phyloP scores from a whole-genome alignment of 352 stramenopile genomes.

The Thalassiosira hispida region DNA sequence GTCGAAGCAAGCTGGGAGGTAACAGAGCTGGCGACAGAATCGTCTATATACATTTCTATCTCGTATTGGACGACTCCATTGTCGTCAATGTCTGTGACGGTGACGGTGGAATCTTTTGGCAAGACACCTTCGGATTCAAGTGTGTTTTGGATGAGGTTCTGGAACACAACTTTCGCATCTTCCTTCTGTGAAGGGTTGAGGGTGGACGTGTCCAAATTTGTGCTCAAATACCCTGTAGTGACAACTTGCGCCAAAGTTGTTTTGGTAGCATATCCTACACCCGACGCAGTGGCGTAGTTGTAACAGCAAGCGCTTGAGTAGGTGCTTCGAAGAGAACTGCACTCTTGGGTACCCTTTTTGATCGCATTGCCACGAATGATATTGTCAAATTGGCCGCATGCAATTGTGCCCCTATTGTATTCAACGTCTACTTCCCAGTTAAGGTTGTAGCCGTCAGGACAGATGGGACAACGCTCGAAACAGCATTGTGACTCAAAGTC shows the following conservation, averaged over 20 bases:
- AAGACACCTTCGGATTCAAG: slow-evolving; percentile 31
- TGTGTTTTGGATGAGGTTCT: slow-evolving; percentile 27
- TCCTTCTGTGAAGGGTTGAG: slow-evolving; percentile 41
- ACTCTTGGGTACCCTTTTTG: slow-evolving; percentile 55
- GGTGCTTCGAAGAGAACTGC: slow-evolving; percentile 50
- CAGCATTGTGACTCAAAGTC: slow-evolving; percentile 50
- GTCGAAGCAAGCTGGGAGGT: not conserved
- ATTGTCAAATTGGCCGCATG: slow-evolving; percentile 63
- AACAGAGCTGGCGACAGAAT: slow-evolving; percentile 1
- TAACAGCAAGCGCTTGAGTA: slow-evolving; percentile 67
- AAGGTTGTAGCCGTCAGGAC: slow-evolving; percentile 61
- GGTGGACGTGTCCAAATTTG: slow-evolving; percentile 43
- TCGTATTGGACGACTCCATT: slow-evolving; percentile 30
- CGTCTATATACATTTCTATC: slow-evolving; percentile 35
- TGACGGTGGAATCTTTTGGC: slow-evolving; percentile 20
- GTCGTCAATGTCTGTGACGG: slow-evolving; percentile 35
- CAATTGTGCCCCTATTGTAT: slow-evolving; percentile 57
- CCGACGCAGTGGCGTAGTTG: slow-evolving; percentile 61
- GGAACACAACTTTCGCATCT: slow-evolving; percentile 42
- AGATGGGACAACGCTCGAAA: slow-evolving; percentile 56
- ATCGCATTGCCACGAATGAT: slow-evolving; percentile 56
- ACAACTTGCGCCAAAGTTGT: slow-evolving; percentile 21
- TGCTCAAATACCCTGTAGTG: slow-evolving; percentile 43
- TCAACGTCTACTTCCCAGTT: slow-evolving; percentile 68
- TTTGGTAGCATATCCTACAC: slow-evolving; percentile 4